Conservation (phyloP, 75 land plant species). For the Gnetum montanum region DNA sequence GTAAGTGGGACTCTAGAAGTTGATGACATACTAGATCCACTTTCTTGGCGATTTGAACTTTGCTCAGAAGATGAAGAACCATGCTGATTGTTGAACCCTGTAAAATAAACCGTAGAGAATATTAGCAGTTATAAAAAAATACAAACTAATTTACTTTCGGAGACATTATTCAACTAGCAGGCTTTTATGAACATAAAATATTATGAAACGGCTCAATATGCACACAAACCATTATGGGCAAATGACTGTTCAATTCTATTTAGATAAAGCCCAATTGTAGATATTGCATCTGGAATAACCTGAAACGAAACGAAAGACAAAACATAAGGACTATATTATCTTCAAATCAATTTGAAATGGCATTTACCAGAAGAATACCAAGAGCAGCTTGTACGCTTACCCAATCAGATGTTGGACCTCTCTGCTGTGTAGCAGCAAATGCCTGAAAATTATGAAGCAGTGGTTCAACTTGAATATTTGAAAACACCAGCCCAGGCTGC, state of each 20-base stretch:
- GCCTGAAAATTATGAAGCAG: conserved; percentile 13
- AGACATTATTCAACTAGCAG: not conserved
- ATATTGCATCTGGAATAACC: conserved; percentile 90
- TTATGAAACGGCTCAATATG: not conserved
- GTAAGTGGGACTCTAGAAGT: conserved; percentile 31
- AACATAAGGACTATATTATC: not conserved
- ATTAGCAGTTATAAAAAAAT: not conserved
- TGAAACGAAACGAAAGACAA: conserved; percentile 19
- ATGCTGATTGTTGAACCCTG: not conserved
- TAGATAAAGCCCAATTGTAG: conserved; percentile 75
- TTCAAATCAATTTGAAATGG: not conserved
- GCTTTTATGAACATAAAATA: not conserved
- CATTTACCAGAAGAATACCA: conserved; percentile 1
- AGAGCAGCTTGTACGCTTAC: not conserved
- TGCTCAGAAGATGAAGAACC: not conserved
- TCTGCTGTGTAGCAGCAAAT: conserved; percentile 8
- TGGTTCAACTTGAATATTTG: conserved; percentile 14
- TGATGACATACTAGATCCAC: not conserved
- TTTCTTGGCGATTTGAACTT: not conserved
- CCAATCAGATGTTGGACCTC: conserved; percentile 16
- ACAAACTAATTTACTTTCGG: not conserved
- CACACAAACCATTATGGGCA: not conserved
- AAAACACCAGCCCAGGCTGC: conserved; percentile 14
- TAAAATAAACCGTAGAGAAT: not conserved
- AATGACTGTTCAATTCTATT: conserved; percentile 62